Evolutionary conservation across 257 asterid species (phyloP), one percentile per base, ranked within the genome.

Genomic region (Capsicum baccatum): DNA sequence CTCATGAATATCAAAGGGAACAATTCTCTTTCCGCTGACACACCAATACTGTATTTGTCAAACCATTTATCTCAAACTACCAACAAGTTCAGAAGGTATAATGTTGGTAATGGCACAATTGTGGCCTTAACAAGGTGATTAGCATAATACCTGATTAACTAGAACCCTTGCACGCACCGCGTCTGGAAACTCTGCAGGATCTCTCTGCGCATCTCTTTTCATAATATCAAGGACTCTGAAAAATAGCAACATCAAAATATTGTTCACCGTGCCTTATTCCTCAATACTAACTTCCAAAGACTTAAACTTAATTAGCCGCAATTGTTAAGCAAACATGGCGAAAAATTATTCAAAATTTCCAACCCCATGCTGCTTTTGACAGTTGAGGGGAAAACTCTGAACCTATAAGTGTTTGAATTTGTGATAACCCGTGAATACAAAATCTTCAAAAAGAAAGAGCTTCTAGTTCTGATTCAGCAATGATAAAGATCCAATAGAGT

Each of bases 211-310:
- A 86, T 97, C 98, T 84, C 88, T 89, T 89, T 91, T 95, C 98
- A 97, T 96, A 87, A 93, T 94, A 83, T 90, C 94, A 88, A 90
- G 91, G 91, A 96, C 98, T 91, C 99, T 96, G 94, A 88, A 89
- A n/a, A 79, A 84, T 73, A 82, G 83, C 79, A 73, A 52, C 81
- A 76, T 76, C 64, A 52, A 54, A 26, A 54, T 76, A 74, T 74
- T 19, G 81, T 74, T 50, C n/a, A 21, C 62, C 4, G 10, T 48
- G 58, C 57, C 42, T 48, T 6, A 48, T 6, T 48, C 60, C 60
- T 73, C 59, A 73, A 73, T 19, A 73, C 58, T 21, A 21, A 74
- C 62, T 21, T 74, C 60, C 13, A 74, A 50, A 33, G 11, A 62
- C 21, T 74, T 12, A 50, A 50, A 19, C 62, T 50, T 74, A 74